A percentile compares a stretch with the other conserved stretches of the same genome.
These are phyloP conservation scores for Nakataea oryzae DNA, from an alignment of 2,329 filamentous ascomycete genomes.

Conservation along the genomic window DNA sequence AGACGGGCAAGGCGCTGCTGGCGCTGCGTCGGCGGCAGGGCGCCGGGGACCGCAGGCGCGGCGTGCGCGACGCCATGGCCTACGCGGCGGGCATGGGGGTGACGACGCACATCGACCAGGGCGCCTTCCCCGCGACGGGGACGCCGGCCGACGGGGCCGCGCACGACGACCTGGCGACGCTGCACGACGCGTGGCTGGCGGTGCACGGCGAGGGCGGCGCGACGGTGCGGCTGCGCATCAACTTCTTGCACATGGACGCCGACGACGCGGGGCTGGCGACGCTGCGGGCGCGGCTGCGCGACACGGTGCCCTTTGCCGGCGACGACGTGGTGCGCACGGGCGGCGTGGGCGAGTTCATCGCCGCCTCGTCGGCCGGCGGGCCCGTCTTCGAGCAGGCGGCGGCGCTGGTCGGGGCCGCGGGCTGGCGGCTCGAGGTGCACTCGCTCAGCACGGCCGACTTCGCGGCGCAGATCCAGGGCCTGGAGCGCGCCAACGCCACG, in stretches of 20 bases:
- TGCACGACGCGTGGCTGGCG: constrained; percentile 16
- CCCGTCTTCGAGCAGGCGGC: constrained; percentile 15
- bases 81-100: constrained; percentile 16
- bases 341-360: constrained; percentile 17
- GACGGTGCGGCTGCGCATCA: constrained; percentile 15
- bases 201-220: constrained; percentile 11
- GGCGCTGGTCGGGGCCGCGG: constrained; percentile 11
- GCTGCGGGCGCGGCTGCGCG: constrained; percentile 12
- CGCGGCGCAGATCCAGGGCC: constrained; percentile 13
- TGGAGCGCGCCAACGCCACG: constrained; percentile 12
- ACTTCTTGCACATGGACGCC: constrained; percentile 16
- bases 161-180: constrained; percentile 14
- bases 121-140: constrained; percentile 14
- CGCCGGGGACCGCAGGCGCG: constrained; percentile 13
- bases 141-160: constrained; percentile 15
- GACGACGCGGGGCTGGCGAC: constrained; percentile 6
- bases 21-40: constrained; percentile 11
- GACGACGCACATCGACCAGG: constrained; percentile 18
- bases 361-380: constrained; percentile 14
- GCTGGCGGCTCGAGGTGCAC: constrained; percentile 18
- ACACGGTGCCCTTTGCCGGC: constrained; percentile 17
- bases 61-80: constrained; percentile 15
- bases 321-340: constrained; percentile 16
- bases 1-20: constrained; percentile 16
- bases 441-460: constrained; percentile 14